Percentiles rank a stretch among this genome's conserved stretches.
These are phyloP conservation scores for Fusarium sp. DNA, from an alignment of 2,329 filamentous ascomycete species.

Conservation along the genomic window DNA sequence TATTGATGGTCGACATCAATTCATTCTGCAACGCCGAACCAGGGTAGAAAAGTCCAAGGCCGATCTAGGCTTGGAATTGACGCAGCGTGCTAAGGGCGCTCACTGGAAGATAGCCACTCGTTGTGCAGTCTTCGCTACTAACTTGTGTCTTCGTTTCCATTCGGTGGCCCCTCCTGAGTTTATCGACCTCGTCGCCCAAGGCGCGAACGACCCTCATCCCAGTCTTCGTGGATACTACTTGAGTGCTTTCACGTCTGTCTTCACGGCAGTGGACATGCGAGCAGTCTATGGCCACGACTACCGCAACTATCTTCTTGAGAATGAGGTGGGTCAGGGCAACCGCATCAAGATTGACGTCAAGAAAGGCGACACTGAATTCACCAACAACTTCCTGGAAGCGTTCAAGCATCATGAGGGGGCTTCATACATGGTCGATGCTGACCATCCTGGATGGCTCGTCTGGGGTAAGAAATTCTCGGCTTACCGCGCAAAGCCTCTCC, in stretches of 20 bases:
- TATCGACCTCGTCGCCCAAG: conserved; percentile 82
- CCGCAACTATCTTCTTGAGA: conserved; percentile 84
- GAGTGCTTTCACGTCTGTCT: conserved; percentile 78
- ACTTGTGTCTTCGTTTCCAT: conserved; percentile 91
- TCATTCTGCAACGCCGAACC: conserved; percentile 78
- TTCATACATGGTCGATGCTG: conserved; percentile 90
- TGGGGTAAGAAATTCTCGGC: conserved; percentile 91
- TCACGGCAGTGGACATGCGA: conserved; percentile 87
- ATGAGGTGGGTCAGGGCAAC: conserved; percentile 77
- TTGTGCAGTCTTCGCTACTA: conserved; percentile 90
- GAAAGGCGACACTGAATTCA: conserved; percentile 81
- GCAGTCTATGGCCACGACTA: conserved; percentile 89
- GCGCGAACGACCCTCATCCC: conserved; percentile 91
- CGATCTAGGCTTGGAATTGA: conserved; percentile 81
- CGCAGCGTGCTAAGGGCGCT: conserved; percentile 78
- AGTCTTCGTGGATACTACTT: conserved; percentile 84
- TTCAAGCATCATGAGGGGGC: conserved; percentile 76
- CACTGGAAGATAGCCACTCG: conserved; percentile 97
- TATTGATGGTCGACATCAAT: conserved; percentile 71
- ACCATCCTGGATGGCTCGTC: conserved; percentile 95
- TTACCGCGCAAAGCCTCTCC: conserved; percentile 76
- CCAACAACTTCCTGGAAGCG: conserved; percentile 77
- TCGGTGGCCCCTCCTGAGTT: conserved; percentile 83
- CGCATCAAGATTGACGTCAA: conserved; percentile 79
- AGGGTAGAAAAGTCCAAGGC: conserved; percentile 87